Base-by-base conservation (phyloP, 805 yeast species). In the Lachancea lanzarotensis region DNA sequence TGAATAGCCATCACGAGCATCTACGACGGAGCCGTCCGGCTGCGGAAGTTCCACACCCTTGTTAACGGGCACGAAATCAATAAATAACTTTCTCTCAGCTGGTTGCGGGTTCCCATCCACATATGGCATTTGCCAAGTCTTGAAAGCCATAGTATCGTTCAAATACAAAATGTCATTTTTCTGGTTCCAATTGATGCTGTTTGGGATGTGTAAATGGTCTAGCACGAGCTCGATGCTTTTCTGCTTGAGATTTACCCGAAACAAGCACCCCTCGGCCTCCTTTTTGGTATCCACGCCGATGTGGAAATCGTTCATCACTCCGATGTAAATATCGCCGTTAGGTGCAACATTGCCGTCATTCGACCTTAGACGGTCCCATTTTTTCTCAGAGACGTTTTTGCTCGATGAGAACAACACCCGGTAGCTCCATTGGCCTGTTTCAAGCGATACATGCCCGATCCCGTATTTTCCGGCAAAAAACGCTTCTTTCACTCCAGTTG, bases 341-440 rank as follows among this genome's bases (percentile, higher is more conserved):
- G 85, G 82, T 48, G 86, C 89, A 34, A 88, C 75, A 38, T 78
- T 75, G 0, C 96, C 96, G 59, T 89, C 97, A 56, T 89, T 89
- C 35, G 93, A 82, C 55, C 89, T 70, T 60, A 75, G 61, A 37
- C 63, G 65, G 18, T 39, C 48, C 37, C 52, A 47, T 26, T 60
- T 51, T 13, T 53, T 57, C 2, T 56, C 55, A 12, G 64, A 56
- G 40, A 61, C 57, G 46, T 69, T 67, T 36, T 67, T 66, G 41
- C 60, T 52, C 12, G 49, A 45, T 16, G 45, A 42, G 44, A 74
- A 81, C 22, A 65, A 40, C 8, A 60, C 55, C 32, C 68, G 54
- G 43, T 66, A 67, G 30, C 66, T 56, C 63, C 75, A 72, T 20
- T 57, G 45, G 6, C 58, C 53, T 1, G 70, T 66, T 11, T 44